Evolutionary conservation across 805 yeast genomes (phyloP), one percentile per base, ranked within the genome.

Genomic region (Debaryomyces hansenii): DNA sequence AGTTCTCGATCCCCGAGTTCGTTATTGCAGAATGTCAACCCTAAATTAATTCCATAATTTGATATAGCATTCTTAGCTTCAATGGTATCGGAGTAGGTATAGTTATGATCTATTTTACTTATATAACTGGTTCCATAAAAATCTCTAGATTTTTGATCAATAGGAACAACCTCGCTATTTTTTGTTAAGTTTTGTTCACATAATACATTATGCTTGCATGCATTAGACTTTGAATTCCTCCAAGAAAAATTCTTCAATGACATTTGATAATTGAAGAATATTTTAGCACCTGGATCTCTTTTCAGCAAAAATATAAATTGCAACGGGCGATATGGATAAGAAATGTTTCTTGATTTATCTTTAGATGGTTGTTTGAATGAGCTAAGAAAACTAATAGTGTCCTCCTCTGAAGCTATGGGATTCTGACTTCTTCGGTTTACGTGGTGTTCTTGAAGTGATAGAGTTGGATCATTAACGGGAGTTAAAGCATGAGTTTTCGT

Each of bases 71-170:
- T 20, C 24, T 34, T 41, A 14, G 11, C 34, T 9, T 31, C 14
- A 31, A 31, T 12, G 7, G 14, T 9, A 8, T 31, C 34, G 11
- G 34, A 31, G 16, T 7, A 14, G 8, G 31, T 24, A 20, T 14
- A 12, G 24, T 34, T 33, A 21, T 20, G 15, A 20, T 34, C 44
- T 11, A 34, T 9, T 11, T 33, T 20, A 14, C 20, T 33, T 6
- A 46, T 42, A 38, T 48, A 48, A 7, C 33, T 35, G 12, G 29
- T 20, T 1, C 44, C 48, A 37, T 41, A 45, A 8, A 28, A 21
- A 1, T 33, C 37, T 39, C 34, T 37, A 16, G 41, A 42, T 18
- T 40, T 34, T 34, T 28, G 14, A 8, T 38, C 42, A 21, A 38
- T 37, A 11, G 14, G 5, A 16, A 34, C 40, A n/a, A 40, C 31